These are phyloP conservation scores for Caryopteris hybrid DNA, from an alignment of 305 asterid species.

Conservation along the genomic window DNA sequence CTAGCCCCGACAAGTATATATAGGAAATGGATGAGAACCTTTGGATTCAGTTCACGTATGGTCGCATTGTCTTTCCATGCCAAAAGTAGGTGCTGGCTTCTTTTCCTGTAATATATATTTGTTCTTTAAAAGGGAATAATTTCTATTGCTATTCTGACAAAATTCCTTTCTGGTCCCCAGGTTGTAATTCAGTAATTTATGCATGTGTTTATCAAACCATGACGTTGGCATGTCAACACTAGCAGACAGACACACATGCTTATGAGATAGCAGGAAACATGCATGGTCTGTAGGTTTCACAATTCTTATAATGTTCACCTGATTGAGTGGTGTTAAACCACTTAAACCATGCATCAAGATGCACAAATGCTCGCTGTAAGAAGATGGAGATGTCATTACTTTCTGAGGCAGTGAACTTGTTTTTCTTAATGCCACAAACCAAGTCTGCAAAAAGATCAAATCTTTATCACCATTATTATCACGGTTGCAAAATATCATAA, in stretches of 20 bases:
- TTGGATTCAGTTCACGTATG: slow-evolving; percentile 82
- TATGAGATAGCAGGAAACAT: slow-evolving; percentile 3
- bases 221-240: slow-evolving; percentile 12
- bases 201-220: neutral
- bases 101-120: slow-evolving; percentile 46
- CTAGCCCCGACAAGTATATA: slow-evolving; percentile 6
- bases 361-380: slow-evolving; percentile 67
- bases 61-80: slow-evolving; percentile 84
- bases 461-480: slow-evolving; percentile 6
- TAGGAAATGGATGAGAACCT: slow-evolving; percentile 45
- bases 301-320: slow-evolving; percentile 39
- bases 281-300: neutral
- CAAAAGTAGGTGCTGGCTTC: slow-evolving; percentile 68
- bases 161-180: neutral
- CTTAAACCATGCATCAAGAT: slow-evolving; percentile 92
- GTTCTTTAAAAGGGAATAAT: slow-evolving; percentile 9
- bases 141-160: slow-evolving; percentile 14
- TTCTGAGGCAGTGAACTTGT: slow-evolving; percentile 60
- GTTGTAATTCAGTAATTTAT: slow-evolving; percentile 15
- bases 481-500: slow-evolving; percentile 13
- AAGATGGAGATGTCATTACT: slow-evolving; percentile 54
- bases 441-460: slow-evolving; percentile 48
- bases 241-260: neutral
- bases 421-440: slow-evolving; percentile 60
- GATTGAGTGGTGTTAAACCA: slow-evolving; percentile 94